phyloP scores from a whole-genome alignment of 148 eudicot species.

The Rhododendron henanense region DNA sequence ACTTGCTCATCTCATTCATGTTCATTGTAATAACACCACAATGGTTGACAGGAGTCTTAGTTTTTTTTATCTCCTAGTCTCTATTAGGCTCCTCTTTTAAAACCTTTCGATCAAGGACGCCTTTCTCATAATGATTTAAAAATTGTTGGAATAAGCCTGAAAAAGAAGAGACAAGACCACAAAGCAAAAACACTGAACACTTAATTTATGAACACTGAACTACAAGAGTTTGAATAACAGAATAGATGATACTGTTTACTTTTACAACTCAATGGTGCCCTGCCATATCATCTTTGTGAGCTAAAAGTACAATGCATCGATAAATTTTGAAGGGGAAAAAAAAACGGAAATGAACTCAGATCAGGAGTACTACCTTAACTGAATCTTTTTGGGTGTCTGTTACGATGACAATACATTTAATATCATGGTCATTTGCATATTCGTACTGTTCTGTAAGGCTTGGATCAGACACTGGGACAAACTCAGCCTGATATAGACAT shows the following conservation, averaged over 20 bases:
- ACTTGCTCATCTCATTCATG: neutral
- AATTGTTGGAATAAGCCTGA: neutral
- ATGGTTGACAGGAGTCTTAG: neutral
- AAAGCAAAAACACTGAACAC: neutral
- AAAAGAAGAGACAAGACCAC: neutral
- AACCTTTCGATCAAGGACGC: neutral
- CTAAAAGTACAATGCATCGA: neutral
- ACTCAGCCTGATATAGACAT: constrained; percentile 63
- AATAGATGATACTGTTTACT: neutral
- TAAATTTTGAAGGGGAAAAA: neutral
- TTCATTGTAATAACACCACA: neutral
- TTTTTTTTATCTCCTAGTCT: neutral
- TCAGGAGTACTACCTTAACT: constrained; percentile 53
- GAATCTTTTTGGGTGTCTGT: constrained; percentile 70
- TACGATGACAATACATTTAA: constrained; percentile 81
- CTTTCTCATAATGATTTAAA: neutral
- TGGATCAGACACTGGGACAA: constrained; percentile 78
- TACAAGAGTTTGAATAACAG: neutral
- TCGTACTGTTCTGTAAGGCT: constrained; percentile 98
- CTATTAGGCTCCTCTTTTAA: neutral
- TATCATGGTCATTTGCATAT: constrained; percentile 92
- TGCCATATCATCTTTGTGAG: neutral
- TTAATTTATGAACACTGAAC: neutral
- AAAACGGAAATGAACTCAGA: neutral
- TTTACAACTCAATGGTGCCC: neutral